phyloP scores from a whole-genome alignment of 2,329 filamentous ascomycete genomes.

The Hypoxylon sp. region DNA sequence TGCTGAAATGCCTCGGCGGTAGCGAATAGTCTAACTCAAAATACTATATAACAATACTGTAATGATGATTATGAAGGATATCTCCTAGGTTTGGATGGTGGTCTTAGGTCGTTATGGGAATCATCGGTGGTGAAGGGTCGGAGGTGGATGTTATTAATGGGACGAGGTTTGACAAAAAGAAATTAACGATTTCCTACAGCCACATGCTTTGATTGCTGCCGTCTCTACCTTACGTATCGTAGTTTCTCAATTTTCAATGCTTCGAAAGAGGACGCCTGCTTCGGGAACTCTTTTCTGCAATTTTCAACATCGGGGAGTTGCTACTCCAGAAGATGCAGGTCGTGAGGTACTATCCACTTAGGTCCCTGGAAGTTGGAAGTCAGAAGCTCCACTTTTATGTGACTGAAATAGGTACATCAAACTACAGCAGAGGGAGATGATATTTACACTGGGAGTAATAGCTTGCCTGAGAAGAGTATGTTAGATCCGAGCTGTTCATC shows the following conservation, averaged over 20 bases:
- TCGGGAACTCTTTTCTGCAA: not conserved
- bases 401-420: not conserved
- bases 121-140: slow-evolving; percentile 7
- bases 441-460: not conserved
- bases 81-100: slow-evolving; percentile 4
- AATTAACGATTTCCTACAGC: not conserved
- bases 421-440: not conserved
- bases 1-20: slow-evolving; percentile 19
- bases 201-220: not conserved
- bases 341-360: not conserved
- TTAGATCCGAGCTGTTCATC: not conserved
- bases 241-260: not conserved
- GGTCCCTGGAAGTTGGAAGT: not conserved
- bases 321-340: not conserved
- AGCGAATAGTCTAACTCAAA: slow-evolving; percentile 2
- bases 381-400: not conserved
- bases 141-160: slow-evolving; percentile 14
- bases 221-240: slow-evolving; percentile 7
- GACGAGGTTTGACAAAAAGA: slow-evolving; percentile 5
- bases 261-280: not conserved
- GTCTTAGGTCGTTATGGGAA: slow-evolving; percentile 20
- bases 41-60: slow-evolving; percentile 22
- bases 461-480: slow-evolving; percentile 13
- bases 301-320: not conserved
- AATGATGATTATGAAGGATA: slow-evolving; percentile 9